Conservation (phyloP, 768 basidiomycete species). For the Boletus subcaerulescens region DNA sequence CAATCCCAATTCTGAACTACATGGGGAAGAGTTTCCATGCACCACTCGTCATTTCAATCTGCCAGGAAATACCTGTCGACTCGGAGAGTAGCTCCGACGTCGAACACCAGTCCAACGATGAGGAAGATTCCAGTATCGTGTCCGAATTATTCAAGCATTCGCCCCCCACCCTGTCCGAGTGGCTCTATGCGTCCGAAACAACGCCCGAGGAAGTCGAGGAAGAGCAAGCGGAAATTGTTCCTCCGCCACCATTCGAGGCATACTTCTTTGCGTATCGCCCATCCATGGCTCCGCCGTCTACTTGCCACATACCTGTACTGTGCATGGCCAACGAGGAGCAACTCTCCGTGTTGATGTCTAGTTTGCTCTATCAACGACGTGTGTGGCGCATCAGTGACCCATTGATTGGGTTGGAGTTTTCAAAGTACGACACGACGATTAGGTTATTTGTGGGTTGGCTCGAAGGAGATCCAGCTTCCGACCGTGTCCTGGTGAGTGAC, state of each 20-base stretch:
- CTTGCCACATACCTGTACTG: constrained; percentile 7
- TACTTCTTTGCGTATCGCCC: not conserved
- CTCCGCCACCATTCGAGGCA: not conserved
- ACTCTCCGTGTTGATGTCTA: constrained; percentile 3
- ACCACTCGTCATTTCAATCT: not conserved
- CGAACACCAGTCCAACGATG: not conserved
- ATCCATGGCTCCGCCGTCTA: not conserved
- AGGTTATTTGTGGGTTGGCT: constrained; percentile 5
- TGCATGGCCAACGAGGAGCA: constrained; percentile 8
- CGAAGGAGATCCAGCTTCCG: not conserved
- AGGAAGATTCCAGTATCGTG: not conserved
- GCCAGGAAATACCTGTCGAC: not conserved
- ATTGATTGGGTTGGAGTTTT: constrained; percentile 5
- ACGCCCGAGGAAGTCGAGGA: constrained; percentile 1
- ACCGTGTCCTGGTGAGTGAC: not conserved
- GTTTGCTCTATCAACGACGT: constrained; percentile 6
- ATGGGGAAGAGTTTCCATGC: not conserved
- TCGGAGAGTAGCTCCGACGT: not conserved
- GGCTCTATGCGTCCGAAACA: not conserved
- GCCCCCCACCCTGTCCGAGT: constrained; percentile 3
- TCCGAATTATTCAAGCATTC: not conserved
- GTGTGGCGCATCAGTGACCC: constrained; percentile 5
- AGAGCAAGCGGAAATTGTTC: not conserved
- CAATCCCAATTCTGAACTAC: constrained; percentile 1
- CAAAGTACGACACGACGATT: constrained; percentile 3